A percentile compares a stretch with the other conserved stretches of the same genome.
phyloP scores from a whole-genome alignment of 352 stramenopile genomes.

The Globisporangium cystogenes region DNA sequence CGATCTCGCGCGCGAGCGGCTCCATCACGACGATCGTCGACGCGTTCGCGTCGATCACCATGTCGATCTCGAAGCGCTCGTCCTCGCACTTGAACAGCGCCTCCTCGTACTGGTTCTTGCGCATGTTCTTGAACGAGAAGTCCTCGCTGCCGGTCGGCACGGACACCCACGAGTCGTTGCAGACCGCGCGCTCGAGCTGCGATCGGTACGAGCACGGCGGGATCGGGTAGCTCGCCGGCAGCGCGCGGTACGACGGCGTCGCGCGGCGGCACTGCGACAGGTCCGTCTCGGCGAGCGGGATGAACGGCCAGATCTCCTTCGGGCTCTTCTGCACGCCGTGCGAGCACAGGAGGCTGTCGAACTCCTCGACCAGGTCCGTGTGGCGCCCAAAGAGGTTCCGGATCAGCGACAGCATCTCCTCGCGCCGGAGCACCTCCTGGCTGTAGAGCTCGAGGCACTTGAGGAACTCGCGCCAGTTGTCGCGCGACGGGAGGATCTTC shows the following conservation, averaged over 20 bases:
- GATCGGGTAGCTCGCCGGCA: slow-evolving; percentile 97
- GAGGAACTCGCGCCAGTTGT: slow-evolving; percentile 97
- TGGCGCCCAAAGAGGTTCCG: slow-evolving; percentile 86
- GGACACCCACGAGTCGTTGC: slow-evolving; percentile 97
- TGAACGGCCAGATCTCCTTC: slow-evolving; percentile 90
- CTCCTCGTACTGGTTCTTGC: slow-evolving; percentile 99
- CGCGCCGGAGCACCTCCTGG: slow-evolving; percentile 93
- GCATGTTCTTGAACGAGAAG: slow-evolving; percentile 98
- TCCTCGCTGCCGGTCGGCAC: slow-evolving; percentile 98
- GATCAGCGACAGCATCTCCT: slow-evolving; percentile 86
- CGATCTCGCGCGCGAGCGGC: slow-evolving; percentile 94
- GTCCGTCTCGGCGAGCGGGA: slow-evolving; percentile 89
- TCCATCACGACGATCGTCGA: slow-evolving; percentile 94
- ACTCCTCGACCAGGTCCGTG: slow-evolving; percentile 79
- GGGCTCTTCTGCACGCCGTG: slow-evolving; percentile 76
- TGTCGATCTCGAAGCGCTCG: slow-evolving; percentile 93
- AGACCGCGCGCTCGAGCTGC: slow-evolving; percentile 87
- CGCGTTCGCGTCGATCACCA: slow-evolving; percentile 96
- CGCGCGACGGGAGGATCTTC: slow-evolving; percentile 86
- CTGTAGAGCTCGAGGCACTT: slow-evolving; percentile 98
- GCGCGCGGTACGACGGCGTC: slow-evolving; percentile 96
- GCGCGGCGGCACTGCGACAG: slow-evolving; percentile 86
- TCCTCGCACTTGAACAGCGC: slow-evolving; percentile 99
- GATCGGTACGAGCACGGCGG: slow-evolving; percentile 95
- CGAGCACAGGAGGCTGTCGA: slow-evolving; percentile 63